Conservation (phyloP, 257 asterid species). For the Nicotiana obtusifolia region DNA sequence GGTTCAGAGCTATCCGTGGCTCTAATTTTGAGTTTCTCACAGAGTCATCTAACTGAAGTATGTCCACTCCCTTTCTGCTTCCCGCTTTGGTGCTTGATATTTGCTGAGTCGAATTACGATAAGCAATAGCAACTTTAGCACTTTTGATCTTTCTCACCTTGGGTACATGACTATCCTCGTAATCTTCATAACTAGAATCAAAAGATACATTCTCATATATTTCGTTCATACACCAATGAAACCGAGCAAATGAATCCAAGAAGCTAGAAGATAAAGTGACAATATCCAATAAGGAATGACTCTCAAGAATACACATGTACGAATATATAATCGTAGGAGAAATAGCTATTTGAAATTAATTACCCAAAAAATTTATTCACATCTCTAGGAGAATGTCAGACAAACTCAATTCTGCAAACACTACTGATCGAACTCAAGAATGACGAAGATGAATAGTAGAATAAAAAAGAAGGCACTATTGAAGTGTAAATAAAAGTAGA, state of each 20-base stretch:
- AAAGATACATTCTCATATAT: constrained; percentile 63
- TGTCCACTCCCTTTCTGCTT: constrained; percentile 22
- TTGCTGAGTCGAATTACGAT: too few species aligned
- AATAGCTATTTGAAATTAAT: too few species aligned
- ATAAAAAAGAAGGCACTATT: too few species aligned
- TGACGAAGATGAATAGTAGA: too few species aligned
- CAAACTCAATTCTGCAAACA: too few species aligned
- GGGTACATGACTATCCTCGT: constrained; percentile 28
- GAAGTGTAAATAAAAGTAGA: too few species aligned
- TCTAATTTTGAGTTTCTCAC: constrained; percentile 21
- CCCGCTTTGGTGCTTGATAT: constrained; percentile 20
- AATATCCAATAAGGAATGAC: background rate
- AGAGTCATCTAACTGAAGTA: constrained; percentile 17
- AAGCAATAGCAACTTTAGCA: constrained; percentile 17
- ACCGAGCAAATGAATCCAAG: constrained; percentile 1
- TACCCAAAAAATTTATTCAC: too few species aligned
- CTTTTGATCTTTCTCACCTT: constrained; percentile 42
- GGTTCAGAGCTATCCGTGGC: constrained; percentile 15
- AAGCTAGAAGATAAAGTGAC: background rate
- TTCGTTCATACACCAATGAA: constrained; percentile 19
- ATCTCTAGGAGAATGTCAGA: too few species aligned
- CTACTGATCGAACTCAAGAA: too few species aligned
- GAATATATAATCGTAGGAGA: background rate
- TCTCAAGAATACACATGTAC: background rate
- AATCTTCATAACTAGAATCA: constrained; percentile 93